Conservation (phyloP, 2,329 filamentous ascomycete genomes). For the Xylaria sp. region DNA sequence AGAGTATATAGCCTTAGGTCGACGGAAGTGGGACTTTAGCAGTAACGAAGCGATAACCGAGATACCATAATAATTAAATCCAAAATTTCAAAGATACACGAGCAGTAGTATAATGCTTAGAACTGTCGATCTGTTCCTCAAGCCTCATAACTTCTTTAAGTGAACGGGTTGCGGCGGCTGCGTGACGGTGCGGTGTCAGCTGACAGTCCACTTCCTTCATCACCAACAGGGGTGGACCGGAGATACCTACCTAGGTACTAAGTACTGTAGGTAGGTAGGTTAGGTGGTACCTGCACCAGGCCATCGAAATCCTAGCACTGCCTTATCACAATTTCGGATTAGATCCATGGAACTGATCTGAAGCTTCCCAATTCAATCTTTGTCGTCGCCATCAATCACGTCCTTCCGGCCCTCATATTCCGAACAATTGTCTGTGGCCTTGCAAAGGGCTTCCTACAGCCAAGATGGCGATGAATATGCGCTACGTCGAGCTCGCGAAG, state of each 20-base stretch:
- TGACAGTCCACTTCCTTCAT: constrained; percentile 9
- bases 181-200: neutral
- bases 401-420: neutral
- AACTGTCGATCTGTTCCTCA: no score
- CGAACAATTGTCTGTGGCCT: neutral
- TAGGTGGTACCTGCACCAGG: no score
- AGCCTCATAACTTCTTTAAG: neutral
- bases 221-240: no score
- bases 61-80: constrained; percentile 19
- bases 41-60: neutral
- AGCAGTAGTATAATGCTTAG: neutral
- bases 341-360: neutral
- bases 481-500: constrained; percentile 66
- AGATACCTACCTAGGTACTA: no score
- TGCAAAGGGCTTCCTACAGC: neutral
- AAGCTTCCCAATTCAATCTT: neutral
- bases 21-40: neutral
- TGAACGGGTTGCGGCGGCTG: neutral
- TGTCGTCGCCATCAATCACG: neutral
- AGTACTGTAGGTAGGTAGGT: no score
- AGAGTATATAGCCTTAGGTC: no score
- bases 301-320: neutral
- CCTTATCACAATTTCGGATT: neutral
- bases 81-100: neutral
- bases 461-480: constrained; percentile 34